phyloP scores from a whole-genome alignment of 371 early-diverging fungal genomes.

The Amoeboaphelidium protococcarum region DNA sequence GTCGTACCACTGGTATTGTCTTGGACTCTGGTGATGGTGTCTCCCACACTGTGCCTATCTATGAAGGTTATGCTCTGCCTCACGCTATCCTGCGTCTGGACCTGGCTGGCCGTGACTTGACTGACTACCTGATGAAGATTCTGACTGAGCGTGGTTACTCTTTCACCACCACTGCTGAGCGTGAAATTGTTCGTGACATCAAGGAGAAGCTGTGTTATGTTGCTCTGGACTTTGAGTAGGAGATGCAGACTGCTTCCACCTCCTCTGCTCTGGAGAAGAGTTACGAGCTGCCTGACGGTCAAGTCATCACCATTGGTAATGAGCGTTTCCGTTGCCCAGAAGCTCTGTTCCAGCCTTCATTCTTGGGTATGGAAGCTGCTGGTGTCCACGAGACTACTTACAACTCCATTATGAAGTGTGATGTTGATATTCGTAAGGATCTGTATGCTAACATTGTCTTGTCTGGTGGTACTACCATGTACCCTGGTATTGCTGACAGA shows the following conservation, averaged over 20 bases:
- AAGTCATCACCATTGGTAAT: constrained; percentile 91
- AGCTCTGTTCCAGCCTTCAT: constrained; percentile 94
- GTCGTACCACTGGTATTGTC: constrained; percentile 99
- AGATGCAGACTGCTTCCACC: constrained; percentile 80
- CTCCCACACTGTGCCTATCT: constrained; percentile 98
- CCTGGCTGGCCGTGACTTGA: constrained; percentile 87
- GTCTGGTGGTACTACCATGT: constrained; percentile 41
- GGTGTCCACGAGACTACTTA: constrained; percentile 89
- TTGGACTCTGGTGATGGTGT: constrained; percentile 99
- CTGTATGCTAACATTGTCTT: constrained; percentile 88
- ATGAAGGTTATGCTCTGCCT: constrained; percentile 98
- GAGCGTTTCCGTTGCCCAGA: constrained; percentile 97
- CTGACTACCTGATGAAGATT: constrained; percentile 86
- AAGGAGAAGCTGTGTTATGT: constrained; percentile 99
- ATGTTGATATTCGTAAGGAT: constrained; percentile 92
- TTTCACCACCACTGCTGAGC: constrained; percentile 97
- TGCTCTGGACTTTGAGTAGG: constrained; percentile 93
- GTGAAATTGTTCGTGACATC: constrained; percentile 99
- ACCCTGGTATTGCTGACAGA: constrained; percentile 18
- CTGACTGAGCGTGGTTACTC: constrained; percentile 97
- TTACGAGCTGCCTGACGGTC: constrained; percentile 99
- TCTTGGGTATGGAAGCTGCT: constrained; percentile 65
- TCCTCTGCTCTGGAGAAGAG: constrained; percentile 83
- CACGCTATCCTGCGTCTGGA: constrained; percentile 95
- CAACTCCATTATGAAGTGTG: constrained; percentile 92